Percentiles rank a stretch among this genome's conserved stretches.
Evolutionary conservation across 768 basidiomycete species (phyloP).

Genomic region (Tricholomella constricta): DNA sequence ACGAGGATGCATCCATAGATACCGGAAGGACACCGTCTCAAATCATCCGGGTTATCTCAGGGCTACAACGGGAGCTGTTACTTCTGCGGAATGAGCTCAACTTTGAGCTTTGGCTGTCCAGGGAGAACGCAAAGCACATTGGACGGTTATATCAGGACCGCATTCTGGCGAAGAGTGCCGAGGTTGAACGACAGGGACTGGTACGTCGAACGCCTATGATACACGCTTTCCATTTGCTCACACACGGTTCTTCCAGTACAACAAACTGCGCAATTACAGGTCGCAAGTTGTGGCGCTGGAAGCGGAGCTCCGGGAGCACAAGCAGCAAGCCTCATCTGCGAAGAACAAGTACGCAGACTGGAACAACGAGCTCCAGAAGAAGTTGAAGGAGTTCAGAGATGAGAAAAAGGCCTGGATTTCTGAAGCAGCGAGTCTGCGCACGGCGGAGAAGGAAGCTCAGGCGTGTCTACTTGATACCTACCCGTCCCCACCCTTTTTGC

Average conservation of each 20-base stretch:
- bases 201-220: constrained; percentile 42
- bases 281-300: constrained; percentile 67
- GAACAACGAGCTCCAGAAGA: constrained; percentile 80
- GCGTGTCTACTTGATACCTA: constrained; percentile 34
- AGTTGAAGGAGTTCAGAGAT: constrained; percentile 71
- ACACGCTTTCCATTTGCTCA: neutral
- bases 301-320: constrained; percentile 70
- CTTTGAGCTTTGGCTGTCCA: constrained; percentile 81
- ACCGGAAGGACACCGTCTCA: constrained; percentile 40
- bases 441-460: constrained; percentile 69
- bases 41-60: constrained; percentile 66
- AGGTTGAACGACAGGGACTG: constrained; percentile 79
- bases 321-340: constrained; percentile 67
- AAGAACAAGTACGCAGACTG: constrained; percentile 84
- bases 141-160: constrained; percentile 78
- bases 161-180: constrained; percentile 70
- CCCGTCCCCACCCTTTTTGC: neutral
- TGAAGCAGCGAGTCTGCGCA: constrained; percentile 69
- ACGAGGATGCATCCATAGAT: constrained; percentile 8
- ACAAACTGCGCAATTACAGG: constrained; percentile 79
- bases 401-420: constrained; percentile 78
- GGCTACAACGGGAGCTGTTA: constrained; percentile 74
- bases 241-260: constrained; percentile 52
- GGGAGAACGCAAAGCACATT: constrained; percentile 81
- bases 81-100: constrained; percentile 80